Conservation (phyloP, 2,329 filamentous ascomycete species). For the Fusarium camptoceras region DNA sequence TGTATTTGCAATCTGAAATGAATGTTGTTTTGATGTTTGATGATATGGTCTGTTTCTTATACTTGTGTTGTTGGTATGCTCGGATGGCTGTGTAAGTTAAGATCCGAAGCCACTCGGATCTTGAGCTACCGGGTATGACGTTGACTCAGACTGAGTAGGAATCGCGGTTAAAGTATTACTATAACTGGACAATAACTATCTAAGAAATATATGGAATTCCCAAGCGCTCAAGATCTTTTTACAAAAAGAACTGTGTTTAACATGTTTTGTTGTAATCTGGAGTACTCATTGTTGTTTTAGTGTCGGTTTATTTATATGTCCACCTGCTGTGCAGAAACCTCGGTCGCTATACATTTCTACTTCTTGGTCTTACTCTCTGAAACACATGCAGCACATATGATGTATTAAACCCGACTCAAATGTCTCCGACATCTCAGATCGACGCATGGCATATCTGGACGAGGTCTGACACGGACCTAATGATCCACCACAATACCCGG, state of each 20-base stretch:
- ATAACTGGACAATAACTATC: rapidly evolving
- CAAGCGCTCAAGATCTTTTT: rapidly evolving
- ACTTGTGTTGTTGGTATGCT: not conserved
- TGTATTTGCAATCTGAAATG: rapidly evolving
- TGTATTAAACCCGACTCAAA: not conserved
- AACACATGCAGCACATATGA: not conserved
- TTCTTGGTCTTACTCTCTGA: not conserved
- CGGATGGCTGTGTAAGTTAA: constrained; percentile 18
- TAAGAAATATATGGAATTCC: not conserved
- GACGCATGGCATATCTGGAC: not conserved
- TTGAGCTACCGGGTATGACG: constrained; percentile 11
- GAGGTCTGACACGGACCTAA: not conserved
- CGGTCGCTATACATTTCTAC: rapidly evolving
- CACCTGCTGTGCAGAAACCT: not conserved
- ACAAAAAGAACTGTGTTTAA: not conserved
- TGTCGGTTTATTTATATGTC: rapidly evolving
- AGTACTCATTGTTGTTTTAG: too few relatives aligned
- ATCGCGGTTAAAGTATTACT: not conserved
- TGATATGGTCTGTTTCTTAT: constrained; percentile 20
- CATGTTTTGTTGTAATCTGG: not conserved
- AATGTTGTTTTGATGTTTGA: not conserved
- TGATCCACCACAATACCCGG: constrained; percentile 20
- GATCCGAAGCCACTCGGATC: constrained; percentile 44
- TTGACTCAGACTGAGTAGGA: not conserved
- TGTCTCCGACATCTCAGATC: not conserved